A percentile compares a stretch with the other conserved stretches of the same genome.
Evolutionary conservation across 1,284 basidiomycete species (phyloP).

Genomic region (Retiboletus flavoniger): DNA sequence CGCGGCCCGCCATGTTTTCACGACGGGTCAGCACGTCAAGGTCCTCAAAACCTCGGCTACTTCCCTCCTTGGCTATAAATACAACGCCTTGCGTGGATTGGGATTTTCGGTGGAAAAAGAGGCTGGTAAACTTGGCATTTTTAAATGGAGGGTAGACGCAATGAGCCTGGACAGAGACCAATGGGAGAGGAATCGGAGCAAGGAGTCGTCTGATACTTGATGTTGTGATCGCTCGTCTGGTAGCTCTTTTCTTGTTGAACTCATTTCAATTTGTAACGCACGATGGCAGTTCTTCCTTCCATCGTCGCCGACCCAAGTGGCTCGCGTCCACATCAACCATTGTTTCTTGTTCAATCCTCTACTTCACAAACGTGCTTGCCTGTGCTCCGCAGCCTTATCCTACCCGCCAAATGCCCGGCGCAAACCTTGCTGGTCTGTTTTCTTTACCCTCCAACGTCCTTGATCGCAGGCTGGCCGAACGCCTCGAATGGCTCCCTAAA

Average conservation of each 20-base stretch:
- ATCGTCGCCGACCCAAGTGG: conserved; percentile 31
- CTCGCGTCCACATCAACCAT: conserved; percentile 40
- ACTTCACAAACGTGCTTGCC: conserved; percentile 60
- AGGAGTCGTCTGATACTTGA: conserved; percentile 11
- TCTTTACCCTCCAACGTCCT: conserved; percentile 53
- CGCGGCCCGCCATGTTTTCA: conserved; percentile 60
- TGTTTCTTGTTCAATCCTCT: conserved; percentile 67
- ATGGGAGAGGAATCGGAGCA: conserved; percentile 24
- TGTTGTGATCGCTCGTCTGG: neutral
- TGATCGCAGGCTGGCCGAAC: conserved; percentile 29
- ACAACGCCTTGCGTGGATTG: conserved; percentile 42
- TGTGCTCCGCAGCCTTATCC: conserved; percentile 47
- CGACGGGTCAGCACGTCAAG: conserved; percentile 40
- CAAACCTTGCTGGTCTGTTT: conserved; percentile 57
- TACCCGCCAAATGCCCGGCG: conserved; percentile 26
- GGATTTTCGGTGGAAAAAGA: conserved; percentile 53
- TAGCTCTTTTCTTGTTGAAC: neutral
- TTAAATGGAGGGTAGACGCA: conserved; percentile 49
- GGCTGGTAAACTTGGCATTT: conserved; percentile 47
- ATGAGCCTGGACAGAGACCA: conserved; percentile 24
- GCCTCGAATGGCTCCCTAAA: conserved; percentile 34
- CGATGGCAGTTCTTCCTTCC: conserved; percentile 40
- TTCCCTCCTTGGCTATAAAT: conserved; percentile 52
- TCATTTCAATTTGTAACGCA: neutral
- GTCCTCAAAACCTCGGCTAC: conserved; percentile 49